Conservation (phyloP, 192 early-diverging fungal species). For the Umbelopsis vinacea region DNA sequence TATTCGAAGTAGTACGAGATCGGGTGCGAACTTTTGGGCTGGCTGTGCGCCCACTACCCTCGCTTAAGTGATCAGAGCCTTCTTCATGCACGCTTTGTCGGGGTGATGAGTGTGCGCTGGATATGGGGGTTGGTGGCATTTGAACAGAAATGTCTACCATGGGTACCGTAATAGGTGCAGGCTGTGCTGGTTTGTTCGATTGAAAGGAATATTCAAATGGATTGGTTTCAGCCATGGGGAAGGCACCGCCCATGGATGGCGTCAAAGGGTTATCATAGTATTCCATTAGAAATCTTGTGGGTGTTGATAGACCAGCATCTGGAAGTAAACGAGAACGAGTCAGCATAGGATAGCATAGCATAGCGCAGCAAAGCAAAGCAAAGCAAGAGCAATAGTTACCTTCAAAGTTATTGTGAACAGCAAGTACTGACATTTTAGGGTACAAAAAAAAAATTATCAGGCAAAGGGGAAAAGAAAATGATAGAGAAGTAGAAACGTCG, state of each 20-base stretch:
- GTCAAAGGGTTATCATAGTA: constrained; percentile 30
- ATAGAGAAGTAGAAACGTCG: not conserved
- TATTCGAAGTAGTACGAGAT: not conserved
- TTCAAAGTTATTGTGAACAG: constrained; percentile 9
- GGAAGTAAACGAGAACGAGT: not conserved
- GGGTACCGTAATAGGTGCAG: not conserved
- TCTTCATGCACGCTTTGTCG: constrained; percentile 19
- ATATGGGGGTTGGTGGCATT: not conserved
- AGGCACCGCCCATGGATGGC: constrained; percentile 18
- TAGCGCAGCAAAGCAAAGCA: too few relatives aligned
- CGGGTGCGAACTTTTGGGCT: constrained; percentile 3
- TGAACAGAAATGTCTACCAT: not conserved
- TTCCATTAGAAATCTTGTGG: constrained; percentile 36
- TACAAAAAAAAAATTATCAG: not conserved
- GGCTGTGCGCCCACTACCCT: not conserved
- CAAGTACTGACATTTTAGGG: not conserved
- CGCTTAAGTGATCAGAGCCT: not conserved
- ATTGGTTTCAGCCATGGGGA: constrained; percentile 26
- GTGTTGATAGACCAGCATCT: constrained; percentile 26
- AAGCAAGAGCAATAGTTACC: too few relatives aligned
- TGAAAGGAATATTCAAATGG: constrained; percentile 32
- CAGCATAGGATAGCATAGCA: not conserved
- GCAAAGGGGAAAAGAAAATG: not conserved
- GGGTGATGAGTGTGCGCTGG: not conserved
- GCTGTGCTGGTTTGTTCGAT: not conserved